phyloP scores from a whole-genome alignment of 2,329 filamentous ascomycete species.

The Trichophyton benhamiae region DNA sequence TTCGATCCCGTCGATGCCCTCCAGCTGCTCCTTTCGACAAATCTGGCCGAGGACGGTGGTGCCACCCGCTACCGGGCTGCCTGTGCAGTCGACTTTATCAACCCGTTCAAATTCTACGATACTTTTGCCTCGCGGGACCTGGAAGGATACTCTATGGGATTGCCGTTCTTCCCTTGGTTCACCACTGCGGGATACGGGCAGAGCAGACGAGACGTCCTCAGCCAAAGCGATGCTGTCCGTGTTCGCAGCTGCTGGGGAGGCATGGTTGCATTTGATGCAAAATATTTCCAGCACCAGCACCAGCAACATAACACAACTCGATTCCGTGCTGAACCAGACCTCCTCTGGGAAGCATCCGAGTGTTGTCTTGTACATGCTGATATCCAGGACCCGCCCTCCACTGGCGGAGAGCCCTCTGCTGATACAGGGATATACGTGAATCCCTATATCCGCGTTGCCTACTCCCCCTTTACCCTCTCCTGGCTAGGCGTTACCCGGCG shows the following conservation, averaged over 20 bases:
- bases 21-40: constrained; percentile 51
- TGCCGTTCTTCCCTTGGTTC: constrained; percentile 66
- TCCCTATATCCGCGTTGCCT: constrained; percentile 60
- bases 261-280: constrained; percentile 47
- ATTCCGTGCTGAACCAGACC: constrained; percentile 48
- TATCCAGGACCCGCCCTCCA: constrained; percentile 26
- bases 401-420: constrained; percentile 20
- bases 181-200: constrained; percentile 37
- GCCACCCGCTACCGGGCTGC: constrained; percentile 52
- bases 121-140: constrained; percentile 60
- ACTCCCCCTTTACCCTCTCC: constrained; percentile 44
- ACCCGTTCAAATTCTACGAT: constrained; percentile 65
- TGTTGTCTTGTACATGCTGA: constrained; percentile 49
- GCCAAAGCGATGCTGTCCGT: constrained; percentile 47
- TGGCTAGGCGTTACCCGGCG: constrained; percentile 50
- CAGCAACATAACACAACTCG: constrained; percentile 33
- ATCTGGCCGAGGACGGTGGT: constrained; percentile 44
- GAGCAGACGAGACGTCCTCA: constrained; percentile 52
- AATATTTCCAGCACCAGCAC: constrained; percentile 27
- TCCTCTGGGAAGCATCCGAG: constrained; percentile 53
- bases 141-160: constrained; percentile 55
- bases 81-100: constrained; percentile 63
- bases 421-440: constrained; percentile 59
- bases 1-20: constrained; percentile 48
- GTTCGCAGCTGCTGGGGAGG: constrained; percentile 68